Base-by-base conservation (phyloP, 441 rosid genomes). In the Euphorbia schlechtendalii region DNA sequence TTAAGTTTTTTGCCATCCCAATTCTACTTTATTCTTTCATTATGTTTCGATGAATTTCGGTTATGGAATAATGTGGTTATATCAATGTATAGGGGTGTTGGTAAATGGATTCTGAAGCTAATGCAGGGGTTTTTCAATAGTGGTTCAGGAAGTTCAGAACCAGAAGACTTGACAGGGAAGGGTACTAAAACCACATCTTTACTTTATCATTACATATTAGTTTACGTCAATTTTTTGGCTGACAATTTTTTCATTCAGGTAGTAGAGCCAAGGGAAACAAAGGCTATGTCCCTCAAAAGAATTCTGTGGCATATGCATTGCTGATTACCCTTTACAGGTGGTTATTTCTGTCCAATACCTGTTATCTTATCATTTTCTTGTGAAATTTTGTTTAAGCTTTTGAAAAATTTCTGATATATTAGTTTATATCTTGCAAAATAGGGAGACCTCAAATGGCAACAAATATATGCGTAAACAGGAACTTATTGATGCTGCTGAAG, bases 401-500 rank as follows among this genome's bases (percentile, higher is more conserved):
- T 24, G 27, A 18, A 25, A 17, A 56, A 32, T 71, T 22, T 43
- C 61, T 76, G 74, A 63, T 59, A 43, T 49, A 28, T 52, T 30
- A 69, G 14, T 38, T 25, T 74, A 14, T 66, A 18, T 36, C 13
- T 74, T 63, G 45, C 58, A 49, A 49, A 43, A 65, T 61, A 88
- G 98, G 84, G 88, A 68, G 68, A 85, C 84, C 58, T 51, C 79
- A 21, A 75, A 74, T 70, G 92, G 88, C 67, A 80, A 80, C 40
- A 92, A 88, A 18, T 88, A 82, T 75, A 86, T 92, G 98, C 79
- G 67, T 56, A 88, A 86, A 73, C 89, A 87, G 77, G 97, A 86
- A 72, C 89, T 92, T 63, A 86, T 90, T 71, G 98, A 90, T 80
- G 94, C 87, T 40, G 80, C 96, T 66, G 98, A 92, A 69, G 95